These are phyloP conservation scores for Annulohypoxylon bovei DNA, from an alignment of 495 filamentous ascomycete genomes.

Conservation along the genomic window DNA sequence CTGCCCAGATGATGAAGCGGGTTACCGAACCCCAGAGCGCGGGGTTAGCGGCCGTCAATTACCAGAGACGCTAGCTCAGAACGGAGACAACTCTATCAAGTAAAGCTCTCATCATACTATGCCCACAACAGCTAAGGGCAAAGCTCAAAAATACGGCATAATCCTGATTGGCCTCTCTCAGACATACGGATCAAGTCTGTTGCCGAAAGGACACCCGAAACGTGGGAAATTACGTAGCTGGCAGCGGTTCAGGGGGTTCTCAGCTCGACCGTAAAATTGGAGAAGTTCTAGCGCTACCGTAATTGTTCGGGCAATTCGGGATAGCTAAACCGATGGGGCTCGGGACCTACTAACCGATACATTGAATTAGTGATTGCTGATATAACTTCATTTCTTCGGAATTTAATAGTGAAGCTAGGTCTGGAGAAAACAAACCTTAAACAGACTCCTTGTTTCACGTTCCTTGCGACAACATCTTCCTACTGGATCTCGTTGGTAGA, in stretches of 20 bases:
- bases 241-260: slow-evolving; percentile 1
- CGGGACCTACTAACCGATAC: neutral
- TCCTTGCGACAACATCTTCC: neutral
- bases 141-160: neutral
- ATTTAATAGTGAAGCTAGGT: neutral
- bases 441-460: neutral
- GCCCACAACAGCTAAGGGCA: slow-evolving; percentile 4
- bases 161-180: slow-evolving; percentile 9
- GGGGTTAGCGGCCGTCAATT: slow-evolving; percentile 30
- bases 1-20: neutral
- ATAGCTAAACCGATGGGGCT: neutral
- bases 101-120: slow-evolving; percentile 20
- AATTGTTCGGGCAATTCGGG: slow-evolving; percentile 17
- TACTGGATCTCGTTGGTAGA: neutral
- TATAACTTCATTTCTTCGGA: neutral
- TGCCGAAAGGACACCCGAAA: neutral
- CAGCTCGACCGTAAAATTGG: slow-evolving; percentile 3
- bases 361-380: neutral
- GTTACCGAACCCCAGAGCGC: slow-evolving; percentile 22
- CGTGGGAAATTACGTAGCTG: slow-evolving; percentile 19
- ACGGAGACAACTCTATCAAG: slow-evolving; percentile 5
- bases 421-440: neutral
- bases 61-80: slow-evolving; percentile 4
- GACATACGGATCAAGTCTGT: neutral
- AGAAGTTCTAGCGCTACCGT: neutral